A percentile compares a stretch with the other conserved stretches of the same genome.
Conservation (phyloP, 441 rosid genomes). For the Adansonia rubrostipa region DNA sequence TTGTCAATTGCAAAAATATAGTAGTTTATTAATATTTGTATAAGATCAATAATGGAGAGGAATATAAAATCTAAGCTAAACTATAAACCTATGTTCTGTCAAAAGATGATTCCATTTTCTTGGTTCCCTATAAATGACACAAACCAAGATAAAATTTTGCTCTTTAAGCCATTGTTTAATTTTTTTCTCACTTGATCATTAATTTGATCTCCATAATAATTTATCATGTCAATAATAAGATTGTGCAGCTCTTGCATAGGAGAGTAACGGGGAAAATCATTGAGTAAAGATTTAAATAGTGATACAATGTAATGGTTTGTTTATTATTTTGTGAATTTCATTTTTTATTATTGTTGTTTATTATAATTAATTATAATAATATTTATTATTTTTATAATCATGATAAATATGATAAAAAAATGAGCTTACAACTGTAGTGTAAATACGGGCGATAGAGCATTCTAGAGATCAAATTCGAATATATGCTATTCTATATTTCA, state of each 20-base stretch:
- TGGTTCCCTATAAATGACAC: background rate
- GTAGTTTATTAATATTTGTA: no score
- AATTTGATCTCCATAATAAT: background rate
- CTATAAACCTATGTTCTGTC: background rate
- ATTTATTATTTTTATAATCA: no score
- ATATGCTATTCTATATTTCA: background rate
- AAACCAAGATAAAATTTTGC: background rate
- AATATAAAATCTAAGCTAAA: background rate
- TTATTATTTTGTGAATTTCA: no score
- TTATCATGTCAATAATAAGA: background rate
- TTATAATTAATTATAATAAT: no score
- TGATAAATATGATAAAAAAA: background rate
- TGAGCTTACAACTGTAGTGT: no score
- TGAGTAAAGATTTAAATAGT: no score
- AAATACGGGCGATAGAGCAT: background rate
- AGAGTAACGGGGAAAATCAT: background rate
- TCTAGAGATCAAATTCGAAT: conserved; percentile 9
- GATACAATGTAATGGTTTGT: no score
- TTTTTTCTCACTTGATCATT: background rate
- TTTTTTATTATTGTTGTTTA: no score
- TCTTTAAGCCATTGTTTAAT: background rate
- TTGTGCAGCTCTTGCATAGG: background rate
- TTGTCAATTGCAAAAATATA: background rate
- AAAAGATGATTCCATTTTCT: conserved; percentile 4
- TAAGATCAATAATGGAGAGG: conserved; percentile 7